These are phyloP conservation scores for Pelargonium nanum DNA, from an alignment of 345 rosid genomes.

Conservation along the genomic window DNA sequence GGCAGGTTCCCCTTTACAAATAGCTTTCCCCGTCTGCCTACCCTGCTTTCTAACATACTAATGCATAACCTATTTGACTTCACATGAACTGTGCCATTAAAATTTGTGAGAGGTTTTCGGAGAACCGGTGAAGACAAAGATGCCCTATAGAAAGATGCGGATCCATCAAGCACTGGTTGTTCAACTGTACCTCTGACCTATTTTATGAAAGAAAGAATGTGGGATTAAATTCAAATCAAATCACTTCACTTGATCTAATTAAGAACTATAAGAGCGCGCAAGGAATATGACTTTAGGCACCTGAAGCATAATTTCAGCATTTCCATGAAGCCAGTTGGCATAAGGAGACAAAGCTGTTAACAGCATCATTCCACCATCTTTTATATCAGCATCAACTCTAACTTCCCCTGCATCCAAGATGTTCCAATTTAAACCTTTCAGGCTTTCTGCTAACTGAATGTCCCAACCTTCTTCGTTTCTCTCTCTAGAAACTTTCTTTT, in stretches of 20 bases:
- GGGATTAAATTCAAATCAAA: constrained; percentile 3
- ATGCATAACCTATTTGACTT: constrained; percentile 83
- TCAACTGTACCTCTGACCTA: constrained; percentile 97
- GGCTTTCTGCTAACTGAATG: constrained; percentile 76
- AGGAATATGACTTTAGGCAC: constrained; percentile 33
- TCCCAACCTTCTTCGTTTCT: constrained; percentile 85
- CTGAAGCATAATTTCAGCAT: constrained; percentile 89
- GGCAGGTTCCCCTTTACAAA: constrained; percentile 80
- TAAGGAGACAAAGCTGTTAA: constrained; percentile 87
- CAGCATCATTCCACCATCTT: constrained; percentile 98
- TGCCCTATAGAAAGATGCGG: constrained; percentile 86
- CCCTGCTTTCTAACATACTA: constrained; percentile 70
- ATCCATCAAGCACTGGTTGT: constrained; percentile 79
- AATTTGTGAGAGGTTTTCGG: constrained; percentile 78
- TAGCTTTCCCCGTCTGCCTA: constrained; percentile 84
- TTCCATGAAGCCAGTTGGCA: constrained; percentile 87
- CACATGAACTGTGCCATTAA: constrained; percentile 77
- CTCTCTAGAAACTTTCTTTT: constrained; percentile 55
- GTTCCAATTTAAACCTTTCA: constrained; percentile 81
- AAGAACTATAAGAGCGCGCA: too few species aligned
- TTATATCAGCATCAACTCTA: constrained; percentile 83
- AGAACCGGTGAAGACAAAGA: constrained; percentile 85
- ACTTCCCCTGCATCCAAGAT: constrained; percentile 93
- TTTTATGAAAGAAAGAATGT: constrained; percentile 12
- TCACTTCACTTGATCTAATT: background rate